Evolutionary conservation across 495 filamentous ascomycete species (phyloP).

Genomic region (Talaromyces adpressus): DNA sequence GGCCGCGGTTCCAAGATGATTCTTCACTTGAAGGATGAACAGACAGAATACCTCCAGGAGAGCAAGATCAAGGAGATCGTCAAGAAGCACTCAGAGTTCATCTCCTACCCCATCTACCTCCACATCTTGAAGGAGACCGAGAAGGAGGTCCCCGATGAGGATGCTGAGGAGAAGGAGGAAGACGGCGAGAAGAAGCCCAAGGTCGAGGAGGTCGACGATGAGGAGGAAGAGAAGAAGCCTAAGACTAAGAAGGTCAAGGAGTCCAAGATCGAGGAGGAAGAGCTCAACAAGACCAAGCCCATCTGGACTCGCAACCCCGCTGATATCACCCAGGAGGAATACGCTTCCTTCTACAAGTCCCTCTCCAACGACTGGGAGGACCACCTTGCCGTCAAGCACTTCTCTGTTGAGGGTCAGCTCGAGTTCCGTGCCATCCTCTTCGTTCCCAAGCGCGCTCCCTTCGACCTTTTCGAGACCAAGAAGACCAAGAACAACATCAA

Average conservation of each 20-base stretch:
- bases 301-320: conserved; percentile 99
- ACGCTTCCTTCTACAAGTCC: conserved; percentile 98
- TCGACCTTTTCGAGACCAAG: conserved; percentile 99
- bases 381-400: conserved; percentile 99
- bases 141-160: conserved; percentile 97
- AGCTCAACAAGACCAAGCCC: conserved; percentile 99
- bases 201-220: conserved; percentile 68
- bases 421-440: conserved; percentile 99
- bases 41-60: conserved; percentile 96
- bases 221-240: conserved; percentile 77
- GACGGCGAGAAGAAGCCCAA: conserved; percentile 84
- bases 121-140: conserved; percentile 98
- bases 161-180: conserved; percentile 67
- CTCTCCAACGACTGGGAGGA: conserved; percentile 99
- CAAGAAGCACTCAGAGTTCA: conserved; percentile 99
- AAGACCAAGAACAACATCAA: conserved; percentile 99
- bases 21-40: conserved; percentile 98
- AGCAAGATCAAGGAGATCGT: conserved; percentile 99
- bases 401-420: conserved; percentile 99
- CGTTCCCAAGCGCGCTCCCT: conserved; percentile 98
- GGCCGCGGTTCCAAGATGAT: conserved; percentile 96
- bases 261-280: conserved; percentile 95
- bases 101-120: conserved; percentile 99
- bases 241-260: conserved; percentile 99
- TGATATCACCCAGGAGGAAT: conserved; percentile 95